Evolutionary conservation across 2,329 filamentous ascomycete species (phyloP).

Genomic region (Microdochium bolleyi): DNA sequence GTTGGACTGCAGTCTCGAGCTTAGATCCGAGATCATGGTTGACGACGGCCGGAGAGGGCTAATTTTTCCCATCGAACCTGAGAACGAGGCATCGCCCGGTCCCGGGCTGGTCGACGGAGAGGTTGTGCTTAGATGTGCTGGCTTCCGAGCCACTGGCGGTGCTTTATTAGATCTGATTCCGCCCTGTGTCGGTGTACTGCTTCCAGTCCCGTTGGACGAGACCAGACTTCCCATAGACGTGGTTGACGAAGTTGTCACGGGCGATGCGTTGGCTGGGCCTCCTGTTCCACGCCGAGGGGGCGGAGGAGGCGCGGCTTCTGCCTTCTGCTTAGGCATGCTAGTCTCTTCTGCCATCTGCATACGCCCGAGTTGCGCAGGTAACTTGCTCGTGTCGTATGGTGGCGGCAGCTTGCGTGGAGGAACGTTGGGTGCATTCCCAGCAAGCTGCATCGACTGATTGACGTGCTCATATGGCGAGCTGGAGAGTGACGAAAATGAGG

Average conservation of each 20-base stretch:
- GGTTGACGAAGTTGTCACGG: slow-evolving; percentile 7
- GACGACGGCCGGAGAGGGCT: slow-evolving; percentile 8
- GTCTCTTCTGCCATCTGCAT: slow-evolving; percentile 33
- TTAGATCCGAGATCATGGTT: slow-evolving; percentile 18
- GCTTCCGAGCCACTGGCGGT: slow-evolving; percentile 58
- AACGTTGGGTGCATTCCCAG: slow-evolving; percentile 35
- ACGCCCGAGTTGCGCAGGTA: slow-evolving; percentile 38
- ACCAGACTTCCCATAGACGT: slow-evolving; percentile 10
- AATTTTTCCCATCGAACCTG: slow-evolving; percentile 6
- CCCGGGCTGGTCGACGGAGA: slow-evolving; percentile 17
- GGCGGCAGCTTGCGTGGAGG: slow-evolving; percentile 43
- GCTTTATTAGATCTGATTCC: slow-evolving; percentile 30
- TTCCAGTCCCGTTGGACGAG: slow-evolving; percentile 18
- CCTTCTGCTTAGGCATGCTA: slow-evolving; percentile 12
- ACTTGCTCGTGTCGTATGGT: slow-evolving; percentile 35
- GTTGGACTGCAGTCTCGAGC: slow-evolving; percentile 17
- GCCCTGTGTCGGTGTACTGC: slow-evolving; percentile 26
- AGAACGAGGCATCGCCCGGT: not conserved
- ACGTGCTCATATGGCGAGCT: slow-evolving; percentile 53
- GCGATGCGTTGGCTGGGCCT: slow-evolving; percentile 5
- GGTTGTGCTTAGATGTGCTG: slow-evolving; percentile 39
- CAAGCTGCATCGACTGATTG: slow-evolving; percentile 37
- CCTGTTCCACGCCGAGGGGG: slow-evolving; percentile 26
- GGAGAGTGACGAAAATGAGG: slow-evolving; percentile 47
- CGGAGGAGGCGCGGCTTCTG: slow-evolving; percentile 31